Percentiles rank a stretch among this genome's conserved stretches.
These are phyloP conservation scores for Citeromyces matritensis DNA, from an alignment of 805 yeast genomes.

Conservation along the genomic window DNA sequence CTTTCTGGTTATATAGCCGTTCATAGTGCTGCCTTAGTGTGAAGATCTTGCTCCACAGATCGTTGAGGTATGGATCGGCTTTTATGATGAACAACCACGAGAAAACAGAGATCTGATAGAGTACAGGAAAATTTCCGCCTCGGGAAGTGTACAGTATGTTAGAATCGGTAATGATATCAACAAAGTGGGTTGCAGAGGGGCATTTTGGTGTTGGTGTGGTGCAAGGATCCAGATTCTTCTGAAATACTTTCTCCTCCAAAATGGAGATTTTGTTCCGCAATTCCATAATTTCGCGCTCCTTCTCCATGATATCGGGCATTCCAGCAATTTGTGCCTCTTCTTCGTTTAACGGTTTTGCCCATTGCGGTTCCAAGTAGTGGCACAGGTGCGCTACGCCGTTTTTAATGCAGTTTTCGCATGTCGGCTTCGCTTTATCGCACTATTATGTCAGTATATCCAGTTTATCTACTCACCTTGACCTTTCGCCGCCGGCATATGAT, in stretches of 20 bases:
- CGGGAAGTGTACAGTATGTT: conserved; percentile 19
- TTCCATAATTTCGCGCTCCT: conserved; percentile 9
- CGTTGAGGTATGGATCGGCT: conserved; percentile 40
- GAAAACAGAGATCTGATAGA: conserved; percentile 27
- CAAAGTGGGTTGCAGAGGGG: conserved; percentile 8
- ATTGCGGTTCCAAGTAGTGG: conserved; percentile 41
- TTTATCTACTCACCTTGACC: conserved; percentile 12
- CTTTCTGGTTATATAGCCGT: conserved; percentile 16
- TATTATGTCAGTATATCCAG: not conserved
- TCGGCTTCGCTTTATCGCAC: conserved; percentile 31
- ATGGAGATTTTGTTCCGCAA: conserved; percentile 11
- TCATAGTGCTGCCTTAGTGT: conserved; percentile 20
- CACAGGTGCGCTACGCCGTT: conserved; percentile 45
- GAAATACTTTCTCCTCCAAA: conserved; percentile 9
- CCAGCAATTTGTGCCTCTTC: conserved; percentile 8
- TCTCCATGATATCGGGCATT: conserved; percentile 1
- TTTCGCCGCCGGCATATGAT: conserved; percentile 21
- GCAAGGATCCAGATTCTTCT: not conserved
- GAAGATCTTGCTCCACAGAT: conserved; percentile 28
- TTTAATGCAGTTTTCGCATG: conserved; percentile 38
- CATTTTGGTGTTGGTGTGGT: too few species aligned
- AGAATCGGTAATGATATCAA: conserved; percentile 17
- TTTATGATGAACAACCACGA: conserved; percentile 47
- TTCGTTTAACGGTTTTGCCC: conserved; percentile 33
- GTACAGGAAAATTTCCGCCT: conserved; percentile 18